Conservation (phyloP, 306 rosid species). For the Vachellia collinsii region DNA sequence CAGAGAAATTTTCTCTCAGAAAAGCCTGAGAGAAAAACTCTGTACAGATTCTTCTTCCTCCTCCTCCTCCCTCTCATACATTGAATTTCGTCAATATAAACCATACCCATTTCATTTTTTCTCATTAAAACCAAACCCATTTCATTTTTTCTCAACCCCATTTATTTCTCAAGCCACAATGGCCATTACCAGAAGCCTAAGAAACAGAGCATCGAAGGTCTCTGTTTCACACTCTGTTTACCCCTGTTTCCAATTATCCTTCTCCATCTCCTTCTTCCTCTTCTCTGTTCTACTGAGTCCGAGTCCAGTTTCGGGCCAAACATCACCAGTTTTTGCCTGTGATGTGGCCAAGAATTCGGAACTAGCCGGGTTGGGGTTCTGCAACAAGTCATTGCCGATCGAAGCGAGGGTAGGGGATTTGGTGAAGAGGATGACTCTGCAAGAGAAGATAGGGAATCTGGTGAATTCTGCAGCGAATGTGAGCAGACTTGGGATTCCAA, state of each 20-base stretch:
- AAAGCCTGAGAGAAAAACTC: slow-evolving; percentile 20
- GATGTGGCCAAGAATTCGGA: slow-evolving; percentile 36
- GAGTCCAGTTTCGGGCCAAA: slow-evolving; percentile 48
- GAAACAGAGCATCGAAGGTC: slow-evolving; percentile 47
- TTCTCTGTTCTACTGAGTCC: slow-evolving; percentile 7
- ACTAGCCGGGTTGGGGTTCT: slow-evolving; percentile 53
- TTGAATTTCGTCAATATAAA: slow-evolving; percentile 7
- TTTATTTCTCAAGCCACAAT: slow-evolving; percentile 33
- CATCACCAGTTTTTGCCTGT: background rate
- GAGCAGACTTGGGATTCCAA: slow-evolving; percentile 64
- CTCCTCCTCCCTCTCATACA: background rate
- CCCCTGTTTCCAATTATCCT: slow-evolving; percentile 34
- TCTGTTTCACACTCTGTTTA: slow-evolving; percentile 59
- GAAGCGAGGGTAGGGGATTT: slow-evolving; percentile 46
- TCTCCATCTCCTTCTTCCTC: background rate
- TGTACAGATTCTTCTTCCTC: slow-evolving; percentile 33
- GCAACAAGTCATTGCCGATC: slow-evolving; percentile 51
- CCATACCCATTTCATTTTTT: slow-evolving; percentile 18
- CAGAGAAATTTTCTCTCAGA: slow-evolving; percentile 49
- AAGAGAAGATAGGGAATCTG: slow-evolving; percentile 52
- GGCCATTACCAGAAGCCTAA: slow-evolving; percentile 39
- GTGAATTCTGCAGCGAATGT: slow-evolving; percentile 54
- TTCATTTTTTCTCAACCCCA: background rate
- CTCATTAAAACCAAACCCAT: slow-evolving; percentile 34
- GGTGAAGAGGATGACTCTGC: slow-evolving; percentile 50